Evolutionary conservation across 2,329 filamentous ascomycete species (phyloP).

Genomic region (Neonectria coccinea): DNA sequence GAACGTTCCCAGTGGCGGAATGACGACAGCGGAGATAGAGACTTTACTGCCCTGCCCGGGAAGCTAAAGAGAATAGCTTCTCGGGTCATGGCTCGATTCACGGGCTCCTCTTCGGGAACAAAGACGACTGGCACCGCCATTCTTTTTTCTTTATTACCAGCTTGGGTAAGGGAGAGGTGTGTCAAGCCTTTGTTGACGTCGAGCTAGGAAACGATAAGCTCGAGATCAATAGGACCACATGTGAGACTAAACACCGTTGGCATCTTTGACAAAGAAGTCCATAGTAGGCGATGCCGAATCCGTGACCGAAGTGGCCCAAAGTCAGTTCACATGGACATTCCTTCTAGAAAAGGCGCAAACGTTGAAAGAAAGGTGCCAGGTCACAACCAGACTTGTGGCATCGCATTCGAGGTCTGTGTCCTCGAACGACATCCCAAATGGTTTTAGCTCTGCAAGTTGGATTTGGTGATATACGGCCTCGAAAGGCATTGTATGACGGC

Average conservation of each 20-base stretch:
- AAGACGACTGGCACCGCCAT: neutral
- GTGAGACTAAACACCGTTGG: neutral
- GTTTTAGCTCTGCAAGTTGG: neutral
- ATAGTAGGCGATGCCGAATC: neutral
- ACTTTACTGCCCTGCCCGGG: too few species aligned
- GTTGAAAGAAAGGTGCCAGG: too few species aligned
- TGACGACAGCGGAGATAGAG: neutral
- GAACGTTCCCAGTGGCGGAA: neutral
- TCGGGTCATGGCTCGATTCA: neutral
- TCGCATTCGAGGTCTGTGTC: neutral
- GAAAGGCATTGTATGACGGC: neutral
- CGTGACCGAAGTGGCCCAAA: neutral
- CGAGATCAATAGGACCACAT: neutral
- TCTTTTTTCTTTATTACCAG: neutral
- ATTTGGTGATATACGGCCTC: neutral
- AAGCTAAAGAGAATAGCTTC: too few species aligned
- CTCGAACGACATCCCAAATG: neutral
- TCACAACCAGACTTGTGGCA: neutral
- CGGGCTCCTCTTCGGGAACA: neutral
- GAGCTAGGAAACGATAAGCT: neutral
- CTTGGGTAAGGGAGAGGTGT: neutral
- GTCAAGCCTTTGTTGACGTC: neutral
- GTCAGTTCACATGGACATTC: neutral
- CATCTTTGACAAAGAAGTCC: neutral
- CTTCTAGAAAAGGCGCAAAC: neutral